phyloP scores from a whole-genome alignment of 1,284 basidiomycete genomes.

The Apiotrichum mycotoxinovorans region DNA sequence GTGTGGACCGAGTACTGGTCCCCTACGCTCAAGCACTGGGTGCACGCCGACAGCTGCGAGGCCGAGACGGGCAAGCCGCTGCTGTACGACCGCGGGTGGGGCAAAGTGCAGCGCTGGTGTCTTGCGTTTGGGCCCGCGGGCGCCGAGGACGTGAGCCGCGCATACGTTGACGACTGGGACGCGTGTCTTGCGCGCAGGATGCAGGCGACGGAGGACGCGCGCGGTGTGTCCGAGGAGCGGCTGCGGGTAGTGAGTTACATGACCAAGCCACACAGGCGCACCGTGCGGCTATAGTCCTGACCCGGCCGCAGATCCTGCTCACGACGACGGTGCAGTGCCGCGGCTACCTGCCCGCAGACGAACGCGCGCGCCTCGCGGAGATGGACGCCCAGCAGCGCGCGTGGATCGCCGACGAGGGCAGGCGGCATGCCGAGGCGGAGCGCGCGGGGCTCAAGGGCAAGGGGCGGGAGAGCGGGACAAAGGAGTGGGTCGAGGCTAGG shows the following conservation, averaged over 20 bases:
- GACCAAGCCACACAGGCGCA: too few relatives aligned
- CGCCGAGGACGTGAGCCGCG: conserved; percentile 51
- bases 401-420: conserved; percentile 38
- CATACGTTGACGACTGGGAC: conserved; percentile 49
- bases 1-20: conserved; percentile 54
- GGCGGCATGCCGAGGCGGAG: conserved; percentile 32
- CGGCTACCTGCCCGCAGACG: conserved; percentile 6
- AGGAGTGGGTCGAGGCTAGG: conserved; percentile 50
- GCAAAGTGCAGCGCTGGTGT: conserved; percentile 53
- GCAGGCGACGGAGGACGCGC: conserved; percentile 18
- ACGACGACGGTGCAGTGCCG: conserved; percentile 23
- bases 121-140: conserved; percentile 50
- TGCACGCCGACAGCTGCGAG: conserved; percentile 53
- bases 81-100: conserved; percentile 53
- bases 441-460: conserved; percentile 38
- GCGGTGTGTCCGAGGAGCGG: conserved; percentile 35
- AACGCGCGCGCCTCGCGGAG: conserved; percentile 24
- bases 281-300: conserved; percentile 6
- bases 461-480: conserved; percentile 43
- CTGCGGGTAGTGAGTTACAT: conserved; percentile 36
- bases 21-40: conserved; percentile 45
- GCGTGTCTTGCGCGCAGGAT: conserved; percentile 24
- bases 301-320: conserved; percentile 21
- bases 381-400: conserved; percentile 41
- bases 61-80: conserved; percentile 49